Evolutionary conservation across 1,139 yeast species (phyloP).

Genomic region (Geotrichum klebahnii): DNA sequence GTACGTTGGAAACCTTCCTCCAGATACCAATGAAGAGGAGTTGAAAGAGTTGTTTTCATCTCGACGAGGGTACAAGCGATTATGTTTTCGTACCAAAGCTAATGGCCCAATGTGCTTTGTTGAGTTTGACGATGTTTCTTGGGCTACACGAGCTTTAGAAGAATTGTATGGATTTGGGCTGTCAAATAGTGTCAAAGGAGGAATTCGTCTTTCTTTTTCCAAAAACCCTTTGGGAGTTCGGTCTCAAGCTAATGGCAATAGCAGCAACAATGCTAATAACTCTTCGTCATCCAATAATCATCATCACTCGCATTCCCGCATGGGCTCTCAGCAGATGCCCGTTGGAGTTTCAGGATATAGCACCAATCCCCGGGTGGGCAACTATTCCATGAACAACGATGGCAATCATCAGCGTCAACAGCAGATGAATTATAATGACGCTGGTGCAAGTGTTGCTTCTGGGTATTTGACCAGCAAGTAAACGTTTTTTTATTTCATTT

Average conservation of each 20-base stretch:
- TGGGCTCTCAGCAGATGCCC: slow-evolving; percentile 20
- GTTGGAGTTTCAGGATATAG: slow-evolving; percentile 15
- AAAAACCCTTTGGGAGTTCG: slow-evolving; percentile 96
- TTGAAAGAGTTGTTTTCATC: slow-evolving; percentile 80
- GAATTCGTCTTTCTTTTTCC: slow-evolving; percentile 86
- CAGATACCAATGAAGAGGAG: slow-evolving; percentile 94
- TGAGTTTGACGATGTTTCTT: slow-evolving; percentile 92
- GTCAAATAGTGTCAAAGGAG: slow-evolving; percentile 73
- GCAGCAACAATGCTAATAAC: slow-evolving; percentile 23
- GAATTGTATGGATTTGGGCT: slow-evolving; percentile 84
- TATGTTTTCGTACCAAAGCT: slow-evolving; percentile 68
- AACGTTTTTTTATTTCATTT: not conserved
- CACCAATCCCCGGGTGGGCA: slow-evolving; percentile 6
- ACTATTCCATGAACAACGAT: slow-evolving; percentile 1
- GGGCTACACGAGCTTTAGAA: slow-evolving; percentile 89
- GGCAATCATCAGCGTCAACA: slow-evolving; percentile 9
- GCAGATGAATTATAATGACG: slow-evolving; percentile 1
- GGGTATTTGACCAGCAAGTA: slow-evolving; percentile 5
- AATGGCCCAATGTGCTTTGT: slow-evolving; percentile 98
- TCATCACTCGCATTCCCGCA: slow-evolving; percentile 17
- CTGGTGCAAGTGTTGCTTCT: not conserved
- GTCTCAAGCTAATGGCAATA: slow-evolving; percentile 31
- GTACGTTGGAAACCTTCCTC: slow-evolving; percentile 94
- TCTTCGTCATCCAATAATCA: slow-evolving; percentile 19
- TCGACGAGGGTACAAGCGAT: slow-evolving; percentile 86